Conservation (phyloP, 257 asterid genomes). For the Solanum peruvianum region DNA sequence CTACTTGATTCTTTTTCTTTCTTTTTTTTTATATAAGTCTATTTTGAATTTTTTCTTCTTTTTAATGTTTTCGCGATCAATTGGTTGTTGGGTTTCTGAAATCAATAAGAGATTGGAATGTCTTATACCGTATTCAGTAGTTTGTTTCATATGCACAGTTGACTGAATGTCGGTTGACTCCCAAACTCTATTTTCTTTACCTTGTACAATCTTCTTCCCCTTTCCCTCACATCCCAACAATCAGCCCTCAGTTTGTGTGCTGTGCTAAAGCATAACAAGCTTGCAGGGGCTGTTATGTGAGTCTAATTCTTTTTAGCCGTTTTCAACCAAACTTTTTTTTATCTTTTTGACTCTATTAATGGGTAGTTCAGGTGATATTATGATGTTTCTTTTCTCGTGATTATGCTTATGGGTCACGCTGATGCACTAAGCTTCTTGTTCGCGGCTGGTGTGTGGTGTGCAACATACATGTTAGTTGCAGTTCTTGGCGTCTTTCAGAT, state of each 20-base stretch:
- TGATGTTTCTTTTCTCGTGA: constrained; percentile 19
- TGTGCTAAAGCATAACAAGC: background rate
- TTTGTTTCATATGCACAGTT: background rate
- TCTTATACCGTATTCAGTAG: background rate
- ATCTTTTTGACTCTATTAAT: background rate
- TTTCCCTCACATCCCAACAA: background rate
- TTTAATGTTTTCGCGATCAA: background rate
- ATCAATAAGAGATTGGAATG: background rate
- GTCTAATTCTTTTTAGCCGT: background rate
- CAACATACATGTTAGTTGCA: constrained; percentile 63
- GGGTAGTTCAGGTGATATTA: constrained; percentile 30
- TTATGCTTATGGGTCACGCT: constrained; percentile 40
- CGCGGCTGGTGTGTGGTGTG: constrained; percentile 72
- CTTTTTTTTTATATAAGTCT: no score
- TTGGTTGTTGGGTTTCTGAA: background rate
- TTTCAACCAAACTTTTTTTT: background rate
- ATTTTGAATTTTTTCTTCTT: no score
- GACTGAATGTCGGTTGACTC: background rate
- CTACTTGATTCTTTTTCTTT: no score
- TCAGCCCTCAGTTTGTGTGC: background rate
- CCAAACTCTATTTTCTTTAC: background rate
- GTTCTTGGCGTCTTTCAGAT: constrained; percentile 49
- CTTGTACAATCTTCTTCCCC: background rate
- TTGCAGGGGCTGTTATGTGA: background rate
- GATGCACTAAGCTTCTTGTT: constrained; percentile 42